These are phyloP conservation scores for Lecanicillium sp. DNA, from an alignment of 2,329 filamentous ascomycete genomes.

Conservation along the genomic window DNA sequence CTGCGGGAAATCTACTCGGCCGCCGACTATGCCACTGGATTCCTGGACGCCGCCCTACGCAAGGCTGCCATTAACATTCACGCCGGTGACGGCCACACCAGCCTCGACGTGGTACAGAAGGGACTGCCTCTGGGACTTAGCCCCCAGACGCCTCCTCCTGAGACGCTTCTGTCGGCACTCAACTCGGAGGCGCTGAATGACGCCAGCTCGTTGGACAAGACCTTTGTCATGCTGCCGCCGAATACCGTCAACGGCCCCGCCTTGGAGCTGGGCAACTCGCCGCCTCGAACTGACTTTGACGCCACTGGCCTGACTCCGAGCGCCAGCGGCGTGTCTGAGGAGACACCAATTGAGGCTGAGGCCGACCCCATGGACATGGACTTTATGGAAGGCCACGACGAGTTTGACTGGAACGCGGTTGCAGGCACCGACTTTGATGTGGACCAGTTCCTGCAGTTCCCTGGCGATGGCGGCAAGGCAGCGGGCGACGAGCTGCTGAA, in stretches of 20 bases:
- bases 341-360: conserved; percentile 20
- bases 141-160: conserved; percentile 46
- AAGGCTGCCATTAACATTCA: conserved; percentile 74
- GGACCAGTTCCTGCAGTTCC: conserved; percentile 52
- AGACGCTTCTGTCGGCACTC: conserved; percentile 35
- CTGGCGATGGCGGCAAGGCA: conserved; percentile 37
- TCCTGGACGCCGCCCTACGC: conserved; percentile 84
- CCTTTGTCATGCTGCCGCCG: conserved; percentile 26
- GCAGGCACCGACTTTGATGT: conserved; percentile 48
- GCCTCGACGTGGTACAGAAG: conserved; percentile 25
- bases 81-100: not conserved
- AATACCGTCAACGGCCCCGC: conserved; percentile 29
- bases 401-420: conserved; percentile 47
- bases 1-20: conserved; percentile 85
- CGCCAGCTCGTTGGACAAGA: conserved; percentile 27
- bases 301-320: conserved; percentile 34
- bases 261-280: conserved; percentile 29
- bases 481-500: conserved; percentile 29
- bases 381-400: conserved; percentile 37
- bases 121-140: conserved; percentile 27
- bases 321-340: conserved; percentile 35
- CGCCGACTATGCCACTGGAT: conserved; percentile 92
- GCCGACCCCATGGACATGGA: conserved; percentile 35
- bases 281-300: conserved; percentile 37
- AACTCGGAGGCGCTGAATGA: conserved; percentile 19